A percentile compares a stretch with the other conserved stretches of the same genome.
phyloP scores from a whole-genome alignment of 306 rosid species.

The Styphnolobium japonicum region DNA sequence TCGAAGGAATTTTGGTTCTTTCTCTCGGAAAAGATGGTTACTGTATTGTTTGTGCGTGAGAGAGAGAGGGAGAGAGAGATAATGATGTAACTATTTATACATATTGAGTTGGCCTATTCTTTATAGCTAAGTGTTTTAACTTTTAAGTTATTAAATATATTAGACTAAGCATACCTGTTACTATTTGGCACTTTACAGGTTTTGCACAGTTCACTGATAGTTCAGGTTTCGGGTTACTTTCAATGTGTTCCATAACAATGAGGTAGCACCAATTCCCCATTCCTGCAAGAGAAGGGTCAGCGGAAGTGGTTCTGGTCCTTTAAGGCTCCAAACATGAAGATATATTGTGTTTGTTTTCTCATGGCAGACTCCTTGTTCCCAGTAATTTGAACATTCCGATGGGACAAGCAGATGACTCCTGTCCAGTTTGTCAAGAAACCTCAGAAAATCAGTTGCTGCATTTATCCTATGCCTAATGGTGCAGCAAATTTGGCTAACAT shows the following conservation, averaged over 20 bases:
- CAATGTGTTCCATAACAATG: background rate
- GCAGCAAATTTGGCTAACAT: too few relatives aligned
- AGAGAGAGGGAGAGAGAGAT: background rate
- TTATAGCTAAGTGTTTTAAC: background rate
- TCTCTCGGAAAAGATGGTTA: background rate
- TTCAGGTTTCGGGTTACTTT: background rate
- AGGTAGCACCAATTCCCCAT: background rate
- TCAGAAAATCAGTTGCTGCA: too few relatives aligned
- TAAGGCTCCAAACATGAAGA: background rate
- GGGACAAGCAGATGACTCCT: too few relatives aligned
- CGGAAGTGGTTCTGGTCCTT: background rate
- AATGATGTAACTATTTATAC: background rate
- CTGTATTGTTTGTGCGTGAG: background rate
- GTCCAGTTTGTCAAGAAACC: too few relatives aligned
- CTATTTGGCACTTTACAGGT: background rate
- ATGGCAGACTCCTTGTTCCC: too few relatives aligned
- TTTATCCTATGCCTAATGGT: too few relatives aligned
- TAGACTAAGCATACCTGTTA: background rate
- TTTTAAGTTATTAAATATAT: background rate
- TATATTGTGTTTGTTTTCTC: background rate
- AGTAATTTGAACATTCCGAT: too few relatives aligned
- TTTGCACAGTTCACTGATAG: background rate
- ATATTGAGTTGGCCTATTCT: background rate
- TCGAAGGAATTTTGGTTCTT: conserved; percentile 30
- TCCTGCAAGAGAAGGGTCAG: background rate